Percentiles rank a stretch among this genome's conserved stretches.
Evolutionary conservation across 1,139 yeast genomes (phyloP).

Genomic region (Magnusiomyces clavatus): DNA sequence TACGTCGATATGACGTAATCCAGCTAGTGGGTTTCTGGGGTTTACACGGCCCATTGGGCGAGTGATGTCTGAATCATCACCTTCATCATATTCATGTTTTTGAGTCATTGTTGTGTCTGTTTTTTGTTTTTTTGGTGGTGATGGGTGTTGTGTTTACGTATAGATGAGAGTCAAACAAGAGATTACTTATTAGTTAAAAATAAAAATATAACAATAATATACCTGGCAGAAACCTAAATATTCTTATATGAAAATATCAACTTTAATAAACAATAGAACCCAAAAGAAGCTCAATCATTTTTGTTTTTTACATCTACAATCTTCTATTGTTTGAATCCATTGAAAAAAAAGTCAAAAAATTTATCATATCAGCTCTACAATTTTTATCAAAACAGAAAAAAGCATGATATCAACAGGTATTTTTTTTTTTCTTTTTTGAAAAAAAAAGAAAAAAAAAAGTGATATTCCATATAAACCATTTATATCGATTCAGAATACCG

Average conservation of each 20-base stretch:
- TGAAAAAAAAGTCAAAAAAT: no score
- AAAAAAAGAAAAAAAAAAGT: neutral
- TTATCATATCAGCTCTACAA: no score
- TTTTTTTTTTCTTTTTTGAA: neutral
- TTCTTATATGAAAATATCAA: no score
- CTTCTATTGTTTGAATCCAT: neutral
- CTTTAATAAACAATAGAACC: neutral
- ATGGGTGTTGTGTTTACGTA: no score
- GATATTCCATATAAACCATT: no score
- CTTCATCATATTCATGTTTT: neutral
- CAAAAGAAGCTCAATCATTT: neutral
- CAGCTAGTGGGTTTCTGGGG: constrained; percentile 8
- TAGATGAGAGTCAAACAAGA: no score
- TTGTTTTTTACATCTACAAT: neutral
- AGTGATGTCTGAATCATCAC: neutral
- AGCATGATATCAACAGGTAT: no score
- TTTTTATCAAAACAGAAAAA: no score
- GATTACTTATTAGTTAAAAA: no score
- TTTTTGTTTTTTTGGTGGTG: neutral
- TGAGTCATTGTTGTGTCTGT: neutral
- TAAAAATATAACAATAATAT: no score
- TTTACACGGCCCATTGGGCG: constrained; percentile 8
- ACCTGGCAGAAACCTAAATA: no score
- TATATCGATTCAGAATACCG: no score
- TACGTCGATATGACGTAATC: constrained; percentile 12